Percentiles rank a stretch among this genome's conserved stretches.
Evolutionary conservation across 2,329 filamentous ascomycete species (phyloP).

Genomic region (Colletotrichum sublineola): DNA sequence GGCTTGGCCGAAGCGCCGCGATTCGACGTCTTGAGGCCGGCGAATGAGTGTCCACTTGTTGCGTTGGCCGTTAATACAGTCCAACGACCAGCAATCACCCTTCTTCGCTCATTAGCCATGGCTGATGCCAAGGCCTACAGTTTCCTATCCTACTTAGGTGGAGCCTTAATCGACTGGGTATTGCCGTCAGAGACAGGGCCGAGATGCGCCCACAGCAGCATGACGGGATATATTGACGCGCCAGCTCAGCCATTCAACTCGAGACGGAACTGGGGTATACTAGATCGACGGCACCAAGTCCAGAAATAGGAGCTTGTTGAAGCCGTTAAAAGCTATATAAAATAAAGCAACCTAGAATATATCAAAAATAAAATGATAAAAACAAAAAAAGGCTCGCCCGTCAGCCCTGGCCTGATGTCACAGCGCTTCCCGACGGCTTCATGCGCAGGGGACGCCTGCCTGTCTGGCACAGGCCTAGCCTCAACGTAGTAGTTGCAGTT

Average conservation of each 20-base stretch:
- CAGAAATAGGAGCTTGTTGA: slow-evolving; percentile 1
- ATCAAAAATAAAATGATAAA: no score
- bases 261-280: slow-evolving; percentile 17
- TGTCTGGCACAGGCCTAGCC: background rate
- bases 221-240: slow-evolving; percentile 8
- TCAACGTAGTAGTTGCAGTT: background rate
- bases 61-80: background rate
- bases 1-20: background rate
- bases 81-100: background rate
- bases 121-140: background rate
- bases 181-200: background rate
- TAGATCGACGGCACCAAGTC: background rate
- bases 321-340: background rate
- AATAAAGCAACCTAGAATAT: no score
- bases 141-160: background rate
- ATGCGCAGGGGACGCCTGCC: slow-evolving; percentile 22
- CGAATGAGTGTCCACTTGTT: background rate
- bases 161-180: background rate
- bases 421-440: background rate
- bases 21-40: background rate
- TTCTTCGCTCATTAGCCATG: background rate
- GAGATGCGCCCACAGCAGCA: slow-evolving; percentile 3
- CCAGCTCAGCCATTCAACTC: slow-evolving; percentile 17
- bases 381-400: background rate
- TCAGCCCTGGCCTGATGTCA: slow-evolving; percentile 11